Evolutionary conservation across 352 stramenopile genomes (phyloP).

Genomic region (Globisporangium perplexum): DNA sequence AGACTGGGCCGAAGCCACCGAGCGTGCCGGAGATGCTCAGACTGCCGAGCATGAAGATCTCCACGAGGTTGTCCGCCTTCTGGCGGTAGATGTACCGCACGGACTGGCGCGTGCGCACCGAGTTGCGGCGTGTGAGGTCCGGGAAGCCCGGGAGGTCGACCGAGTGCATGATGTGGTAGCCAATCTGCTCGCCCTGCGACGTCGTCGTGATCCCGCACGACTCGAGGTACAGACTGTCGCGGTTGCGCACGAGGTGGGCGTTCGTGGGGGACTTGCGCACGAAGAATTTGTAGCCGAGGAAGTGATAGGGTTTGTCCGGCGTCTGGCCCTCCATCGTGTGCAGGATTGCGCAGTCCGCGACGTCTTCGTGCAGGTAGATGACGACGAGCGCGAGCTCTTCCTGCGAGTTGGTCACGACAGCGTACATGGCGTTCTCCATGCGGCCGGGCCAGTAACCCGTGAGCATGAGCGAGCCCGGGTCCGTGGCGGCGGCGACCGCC

Average conservation of each 20-base stretch:
- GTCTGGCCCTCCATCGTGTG: conserved; percentile 48
- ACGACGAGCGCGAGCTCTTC: conserved; percentile 49
- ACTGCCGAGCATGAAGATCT: conserved; percentile 61
- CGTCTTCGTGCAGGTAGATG: conserved; percentile 53
- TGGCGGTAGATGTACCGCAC: conserved; percentile 55
- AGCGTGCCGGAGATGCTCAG: conserved; percentile 41
- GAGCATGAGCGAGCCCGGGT: conserved; percentile 28
- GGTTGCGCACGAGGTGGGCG: conserved; percentile 38
- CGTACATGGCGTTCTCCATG: conserved; percentile 54
- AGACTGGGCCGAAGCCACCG: conserved; percentile 22
- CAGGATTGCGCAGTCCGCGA: conserved; percentile 57
- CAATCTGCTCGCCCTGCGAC: conserved; percentile 35
- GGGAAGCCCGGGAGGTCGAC: conserved; percentile 55
- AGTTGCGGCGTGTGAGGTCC: conserved; percentile 41
- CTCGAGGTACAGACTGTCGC: conserved; percentile 57
- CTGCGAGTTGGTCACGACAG: conserved; percentile 42
- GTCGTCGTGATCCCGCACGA: conserved; percentile 38
- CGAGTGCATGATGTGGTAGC: conserved; percentile 71
- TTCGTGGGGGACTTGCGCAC: conserved; percentile 41
- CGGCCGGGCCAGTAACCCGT: conserved; percentile 37
- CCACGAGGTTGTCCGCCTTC: conserved; percentile 37
- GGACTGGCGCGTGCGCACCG: conserved; percentile 41
- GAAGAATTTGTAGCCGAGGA: conserved; percentile 68
- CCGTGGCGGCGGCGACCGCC: conserved; percentile 25
- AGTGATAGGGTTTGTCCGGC: conserved; percentile 36